phyloP scores from a whole-genome alignment of 306 rosid genomes.

The Hippophae gyantsensis region DNA sequence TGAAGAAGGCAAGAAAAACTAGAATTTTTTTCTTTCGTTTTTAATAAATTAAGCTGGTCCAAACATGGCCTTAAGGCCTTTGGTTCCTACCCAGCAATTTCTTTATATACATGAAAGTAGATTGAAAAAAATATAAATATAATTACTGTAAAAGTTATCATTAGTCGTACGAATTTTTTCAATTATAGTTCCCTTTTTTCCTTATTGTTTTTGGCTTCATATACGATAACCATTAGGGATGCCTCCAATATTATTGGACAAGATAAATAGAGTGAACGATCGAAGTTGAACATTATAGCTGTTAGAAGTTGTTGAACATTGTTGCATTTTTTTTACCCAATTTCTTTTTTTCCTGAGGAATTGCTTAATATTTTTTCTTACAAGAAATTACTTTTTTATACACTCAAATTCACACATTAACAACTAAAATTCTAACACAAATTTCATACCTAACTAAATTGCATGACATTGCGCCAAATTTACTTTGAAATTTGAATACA shows the following conservation, averaged over 20 bases:
- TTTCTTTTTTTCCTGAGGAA: too few species aligned
- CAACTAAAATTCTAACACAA: too few species aligned
- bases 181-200: background rate
- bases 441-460: too few species aligned
- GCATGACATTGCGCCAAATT: too few species aligned
- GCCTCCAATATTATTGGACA: slow-evolving; percentile 8
- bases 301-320: too few species aligned
- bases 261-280: slow-evolving; percentile 9
- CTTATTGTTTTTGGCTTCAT: background rate
- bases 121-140: background rate
- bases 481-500: too few species aligned
- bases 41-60: slow-evolving; percentile 1
- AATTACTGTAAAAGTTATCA: background rate
- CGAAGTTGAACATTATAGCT: too few species aligned
- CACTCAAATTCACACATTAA: too few species aligned
- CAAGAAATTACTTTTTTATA: too few species aligned
- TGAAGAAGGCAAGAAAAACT: slow-evolving; percentile 73
- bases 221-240: too few species aligned
- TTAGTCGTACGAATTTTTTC: background rate
- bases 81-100: slow-evolving; percentile 12
- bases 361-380: too few species aligned
- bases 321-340: too few species aligned
- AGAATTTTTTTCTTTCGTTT: background rate
- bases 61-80: background rate
- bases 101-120: slow-evolving; percentile 8